Base-by-base conservation (phyloP, 2,329 filamentous ascomycete species). In the Fusarium multiceps region DNA sequence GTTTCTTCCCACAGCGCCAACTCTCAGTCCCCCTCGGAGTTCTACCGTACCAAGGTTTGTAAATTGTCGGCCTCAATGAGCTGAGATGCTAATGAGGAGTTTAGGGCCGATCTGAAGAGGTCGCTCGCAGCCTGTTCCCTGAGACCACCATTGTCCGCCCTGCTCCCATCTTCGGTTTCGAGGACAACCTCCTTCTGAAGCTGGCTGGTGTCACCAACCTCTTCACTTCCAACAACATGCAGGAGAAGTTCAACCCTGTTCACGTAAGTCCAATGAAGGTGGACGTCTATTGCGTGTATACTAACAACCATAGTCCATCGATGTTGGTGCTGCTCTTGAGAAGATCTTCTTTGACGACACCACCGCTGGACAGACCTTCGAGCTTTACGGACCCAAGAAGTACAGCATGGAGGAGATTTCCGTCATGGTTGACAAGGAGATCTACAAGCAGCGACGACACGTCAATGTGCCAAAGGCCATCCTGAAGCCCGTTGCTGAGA, bases 101-200 rank as follows among this genome's bases (percentile, higher is more conserved):
- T 25, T 66, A 92, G 92, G 94, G 86, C 64, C 88, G 86, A 77
- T 92, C 92, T 73, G 96, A 99, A 84, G 85, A 91, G 78, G 88
- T 97, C 50, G 96, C 90, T 47, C 91, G 95, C 68, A 89, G 87
- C 75, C 94, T 98, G 78, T 99, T 94, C 85, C 96, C 96, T 27
- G 96, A 99, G 83, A 97, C 96, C 20, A 99, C 96, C 47, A 94
- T 99, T 74, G 96, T 99, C 71, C 90, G 96, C 69, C 96, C 96
- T 46, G 93, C 95, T 14, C 96, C 94, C 55, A 88, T 97, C 81
- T 99, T 97, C 78, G 96, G 96, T 37, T 97, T 94, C 77, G 96
- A 99, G 82, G 96, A 99, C 82, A 91, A 91, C 76, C 88, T 99
- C 46, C 89, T 99, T 40, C 89, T 97, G 80, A 93, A 90, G 78